Evolutionary conservation across 108 stramenopile genomes (phyloP), one percentile per base, ranked within the genome.

Genomic region (Aurantiochytrium sp.): DNA sequence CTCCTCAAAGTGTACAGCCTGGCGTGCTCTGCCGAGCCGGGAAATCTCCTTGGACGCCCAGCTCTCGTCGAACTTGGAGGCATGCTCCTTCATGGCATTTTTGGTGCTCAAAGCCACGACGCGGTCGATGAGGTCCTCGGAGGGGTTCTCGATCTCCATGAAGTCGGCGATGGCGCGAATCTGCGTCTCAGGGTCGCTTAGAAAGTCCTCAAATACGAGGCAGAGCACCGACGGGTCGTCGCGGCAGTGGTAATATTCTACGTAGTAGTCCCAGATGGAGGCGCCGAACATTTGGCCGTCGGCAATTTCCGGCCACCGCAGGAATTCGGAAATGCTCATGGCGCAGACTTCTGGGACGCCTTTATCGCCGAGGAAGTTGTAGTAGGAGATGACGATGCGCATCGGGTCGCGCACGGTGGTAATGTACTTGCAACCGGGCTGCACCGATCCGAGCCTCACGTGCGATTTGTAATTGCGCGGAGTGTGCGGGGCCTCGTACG

Each of bases 391-490:
- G 3, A 41, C 39, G 12, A 48, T 81, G 30, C 45, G 21, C 6
- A 6, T 24, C 6, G 73, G 73, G 39, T 81, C 45, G 39, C 73
- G 73, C 39, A 81, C 45, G 2, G 73, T 81, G 42, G 24, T 24
- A 48, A 81, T 48, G 73, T 81, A 81, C 30, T 81, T 81, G 45
- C 42, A 41, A 12, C 73, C 73, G 50, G 42, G 73, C 39, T 48
- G 45, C 36, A 48, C 73, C 12, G 73, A 81, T 19, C 24, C 73
- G 27, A 81, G 45, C 19, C 73, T 12, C 42, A 48, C 24, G 32
- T 81, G 73, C 17, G 73, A 81, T 4, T 81, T 81, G 73, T 48
- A 81, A 12, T 48, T 24, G 12, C 73, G 73, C n/a, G 73, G 73
- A 5, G 12, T 19, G 24, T 27, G 30, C 3, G 39, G 27, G 17